Base-by-base conservation (phyloP, 139 green algal species). In the Tetratostichococcus sp. region DNA sequence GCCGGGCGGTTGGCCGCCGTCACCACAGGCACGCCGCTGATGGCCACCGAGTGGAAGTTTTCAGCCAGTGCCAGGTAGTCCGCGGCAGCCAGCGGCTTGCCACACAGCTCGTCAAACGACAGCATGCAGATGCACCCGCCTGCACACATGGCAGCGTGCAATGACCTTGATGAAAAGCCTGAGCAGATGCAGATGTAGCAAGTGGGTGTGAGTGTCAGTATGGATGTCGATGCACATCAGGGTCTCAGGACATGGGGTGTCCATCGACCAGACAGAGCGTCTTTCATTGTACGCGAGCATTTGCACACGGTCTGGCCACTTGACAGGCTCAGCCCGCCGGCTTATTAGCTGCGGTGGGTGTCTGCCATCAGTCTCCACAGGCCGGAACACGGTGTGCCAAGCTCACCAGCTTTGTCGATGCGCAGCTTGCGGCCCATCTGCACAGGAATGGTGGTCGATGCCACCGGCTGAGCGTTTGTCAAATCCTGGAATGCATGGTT, bases 91-190 rank as follows among this genome's bases (percentile, higher is more conserved):
- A 96, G 76, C 0, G 93, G 85, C 17, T 78, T 68, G 31, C 88
- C 89, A 76, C 94, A 98, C 35, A 98, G 86, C 43, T 97, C 88
- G 1, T 89, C 57, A 79, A 98, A 98, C 0, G 78, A 75, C 74
- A 96, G 95, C 43, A 87, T 77, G 30, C 83, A 87, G 28, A 87
- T 79, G 67, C 75, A 76, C 19, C 89, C 89, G 75, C 84, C 78
- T 84, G 79, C 11, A 6, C 21, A 34, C 30, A 69, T 34, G 34
- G 30, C 16, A 35, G 14, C 8, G 8, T 8, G 39, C 8, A 50
- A 8, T 50, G 39, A 8, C 39, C 11, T 62, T 35, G 22, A 25
- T 26, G 2, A 35, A 2, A 25, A 35, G 21, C 30, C 2, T 34
- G 30, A 69, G 30, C 30, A 21, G 65, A 11, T 25, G 30, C n/a